Evolutionary conservation across 768 basidiomycete genomes (phyloP).

Genomic region (Mrakia hoshinonis): DNA sequence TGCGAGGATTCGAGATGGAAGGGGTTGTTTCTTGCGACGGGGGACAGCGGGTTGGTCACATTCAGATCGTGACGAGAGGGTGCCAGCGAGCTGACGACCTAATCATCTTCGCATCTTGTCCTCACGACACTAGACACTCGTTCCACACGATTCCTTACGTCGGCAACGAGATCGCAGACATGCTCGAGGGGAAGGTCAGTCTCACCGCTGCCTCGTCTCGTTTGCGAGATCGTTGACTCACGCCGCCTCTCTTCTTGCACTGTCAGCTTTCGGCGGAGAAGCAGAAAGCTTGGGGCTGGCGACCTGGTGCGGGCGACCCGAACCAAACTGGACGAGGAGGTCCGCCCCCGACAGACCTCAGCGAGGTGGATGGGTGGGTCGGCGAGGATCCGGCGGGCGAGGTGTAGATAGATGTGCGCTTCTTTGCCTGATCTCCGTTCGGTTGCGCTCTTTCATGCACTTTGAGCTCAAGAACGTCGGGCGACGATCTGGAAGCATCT

Average conservation of each 20-base stretch:
- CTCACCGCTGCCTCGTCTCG: not conserved
- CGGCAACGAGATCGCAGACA: slow-evolving; percentile 35
- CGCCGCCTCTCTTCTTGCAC: not conserved
- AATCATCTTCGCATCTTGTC: not conserved
- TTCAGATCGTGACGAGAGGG: no score
- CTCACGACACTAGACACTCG: slow-evolving; percentile 31
- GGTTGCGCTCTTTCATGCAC: no score
- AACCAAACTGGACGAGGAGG: slow-evolving; percentile 25
- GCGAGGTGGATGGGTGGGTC: slow-evolving; percentile 1
- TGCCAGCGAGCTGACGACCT: slow-evolving; percentile 10
- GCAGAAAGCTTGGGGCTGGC: slow-evolving; percentile 27
- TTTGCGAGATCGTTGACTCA: not conserved
- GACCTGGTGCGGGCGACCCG: slow-evolving; percentile 22
- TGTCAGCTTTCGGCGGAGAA: slow-evolving; percentile 18
- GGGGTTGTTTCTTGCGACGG: slow-evolving; percentile 36
- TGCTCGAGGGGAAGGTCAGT: slow-evolving; percentile 36
- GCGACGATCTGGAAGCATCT: no score
- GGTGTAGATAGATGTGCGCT: not conserved
- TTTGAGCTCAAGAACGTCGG: no score
- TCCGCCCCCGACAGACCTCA: slow-evolving; percentile 17
- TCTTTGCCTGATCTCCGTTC: no score
- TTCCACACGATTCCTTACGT: slow-evolving; percentile 38
- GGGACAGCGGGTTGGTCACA: slow-evolving; percentile 32
- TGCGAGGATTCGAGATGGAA: slow-evolving; percentile 36
- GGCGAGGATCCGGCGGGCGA: slow-evolving; percentile 9